These are phyloP conservation scores for Acanthamoeba lenticulata DNA, from an alignment of 208 protist genomes.

Conservation along the genomic window DNA sequence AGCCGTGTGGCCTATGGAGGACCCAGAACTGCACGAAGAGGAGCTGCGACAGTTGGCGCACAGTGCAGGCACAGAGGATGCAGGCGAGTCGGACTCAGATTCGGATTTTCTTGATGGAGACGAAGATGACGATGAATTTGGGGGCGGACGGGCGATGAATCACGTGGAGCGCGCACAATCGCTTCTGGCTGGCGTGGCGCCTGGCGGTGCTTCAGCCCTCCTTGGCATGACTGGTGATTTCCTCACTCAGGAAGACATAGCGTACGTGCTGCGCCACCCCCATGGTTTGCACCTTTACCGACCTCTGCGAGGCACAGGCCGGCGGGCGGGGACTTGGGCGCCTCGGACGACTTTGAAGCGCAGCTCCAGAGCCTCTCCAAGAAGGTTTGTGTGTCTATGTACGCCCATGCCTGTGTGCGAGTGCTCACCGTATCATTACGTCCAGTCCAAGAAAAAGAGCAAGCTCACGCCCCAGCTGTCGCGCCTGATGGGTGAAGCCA, in stretches of 20 bases:
- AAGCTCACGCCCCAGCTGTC: conserved; percentile 68
- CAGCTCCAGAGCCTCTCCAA: conserved; percentile 43
- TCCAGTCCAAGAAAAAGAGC: conserved; percentile 61
- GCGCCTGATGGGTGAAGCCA: conserved; percentile 74
- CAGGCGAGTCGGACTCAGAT: neutral
- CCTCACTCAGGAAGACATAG: neutral
- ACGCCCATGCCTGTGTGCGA: neutral
- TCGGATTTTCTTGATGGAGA: neutral
- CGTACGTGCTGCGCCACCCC: neutral
- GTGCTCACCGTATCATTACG: neutral
- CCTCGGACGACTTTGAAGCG: conserved; percentile 15
- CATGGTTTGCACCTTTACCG: neutral
- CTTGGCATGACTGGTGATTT: neutral
- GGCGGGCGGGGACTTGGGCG: neutral
- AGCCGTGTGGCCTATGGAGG: too few relatives aligned
- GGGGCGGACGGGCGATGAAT: neutral
- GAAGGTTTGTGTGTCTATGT: neutral
- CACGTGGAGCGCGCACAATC: neutral
- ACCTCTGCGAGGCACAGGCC: neutral
- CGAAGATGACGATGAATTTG: neutral
- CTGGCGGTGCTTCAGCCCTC: neutral
- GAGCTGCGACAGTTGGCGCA: neutral
- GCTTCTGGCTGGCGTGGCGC: neutral
- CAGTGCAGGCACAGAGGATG: neutral
- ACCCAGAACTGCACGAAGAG: neutral